Evolutionary conservation across 2,329 filamentous ascomycete genomes (phyloP).

Genomic region (Blastomyces silverae): DNA sequence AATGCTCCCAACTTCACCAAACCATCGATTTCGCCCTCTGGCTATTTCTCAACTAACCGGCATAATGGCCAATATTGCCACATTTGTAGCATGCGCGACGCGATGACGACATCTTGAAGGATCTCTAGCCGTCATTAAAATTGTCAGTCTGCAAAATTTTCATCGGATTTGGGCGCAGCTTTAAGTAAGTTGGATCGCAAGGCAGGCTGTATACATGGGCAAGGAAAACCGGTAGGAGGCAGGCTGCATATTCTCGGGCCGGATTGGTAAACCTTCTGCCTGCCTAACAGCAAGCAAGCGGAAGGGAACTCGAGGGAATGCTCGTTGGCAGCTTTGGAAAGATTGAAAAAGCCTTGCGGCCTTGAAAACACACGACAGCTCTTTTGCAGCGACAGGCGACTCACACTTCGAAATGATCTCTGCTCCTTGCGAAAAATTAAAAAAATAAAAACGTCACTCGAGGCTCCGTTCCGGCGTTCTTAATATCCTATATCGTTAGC

Average conservation of each 20-base stretch:
- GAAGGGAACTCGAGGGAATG: neutral
- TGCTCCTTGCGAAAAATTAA: neutral
- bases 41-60: slow-evolving; percentile 35
- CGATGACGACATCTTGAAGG: slow-evolving; percentile 63
- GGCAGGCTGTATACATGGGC: neutral
- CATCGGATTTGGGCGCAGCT: neutral
- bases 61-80: slow-evolving; percentile 70
- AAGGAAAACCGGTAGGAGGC: neutral
- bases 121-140: slow-evolving; percentile 8
- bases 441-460: neutral
- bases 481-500: slow-evolving; percentile 2
- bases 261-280: neutral
- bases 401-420: neutral
- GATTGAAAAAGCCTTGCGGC: neutral
- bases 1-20: slow-evolving; percentile 52
- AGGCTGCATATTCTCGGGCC: slow-evolving; percentile 1
- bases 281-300: neutral
- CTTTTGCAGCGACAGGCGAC: neutral
- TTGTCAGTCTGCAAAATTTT: slow-evolving; percentile 6
- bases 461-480: neutral
- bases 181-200: slow-evolving; percentile 6
- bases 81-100: slow-evolving; percentile 73
- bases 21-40: slow-evolving; percentile 22
- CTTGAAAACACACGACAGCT: neutral
- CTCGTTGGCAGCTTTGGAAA: neutral